These are phyloP conservation scores for Mycena olivaceomarginata DNA, from an alignment of 768 basidiomycete genomes.

Conservation along the genomic window DNA sequence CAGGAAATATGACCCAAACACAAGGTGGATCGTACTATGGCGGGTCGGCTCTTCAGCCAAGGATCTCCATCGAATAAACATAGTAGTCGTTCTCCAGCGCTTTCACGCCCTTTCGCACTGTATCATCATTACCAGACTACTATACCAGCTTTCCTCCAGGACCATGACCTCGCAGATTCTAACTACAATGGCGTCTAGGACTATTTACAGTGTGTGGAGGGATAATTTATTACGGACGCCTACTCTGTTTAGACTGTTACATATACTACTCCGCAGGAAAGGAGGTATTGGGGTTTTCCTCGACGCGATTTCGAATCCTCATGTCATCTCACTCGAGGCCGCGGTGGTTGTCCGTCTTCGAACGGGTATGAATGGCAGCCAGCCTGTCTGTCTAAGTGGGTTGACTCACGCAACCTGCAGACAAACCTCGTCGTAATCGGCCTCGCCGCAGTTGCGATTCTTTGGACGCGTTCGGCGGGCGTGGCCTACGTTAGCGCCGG, in stretches of 20 bases:
- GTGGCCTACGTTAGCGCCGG: constrained; percentile 77
- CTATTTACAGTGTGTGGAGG: constrained; percentile 16
- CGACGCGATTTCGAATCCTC: not conserved
- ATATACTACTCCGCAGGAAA: too few relatives aligned
- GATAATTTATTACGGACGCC: constrained; percentile 5
- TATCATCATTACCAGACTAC: constrained; percentile 36
- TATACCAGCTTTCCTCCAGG: constrained; percentile 38
- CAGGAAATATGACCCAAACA: constrained; percentile 65
- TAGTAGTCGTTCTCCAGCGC: constrained; percentile 9
- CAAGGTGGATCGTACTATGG: constrained; percentile 68
- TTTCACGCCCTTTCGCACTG: constrained; percentile 32
- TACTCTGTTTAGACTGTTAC: not conserved
- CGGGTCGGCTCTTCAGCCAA: constrained; percentile 64
- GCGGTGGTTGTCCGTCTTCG: constrained; percentile 61
- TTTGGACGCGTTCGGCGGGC: constrained; percentile 79
- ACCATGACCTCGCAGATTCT: not conserved
- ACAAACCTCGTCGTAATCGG: constrained; percentile 74
- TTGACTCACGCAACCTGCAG: constrained; percentile 57
- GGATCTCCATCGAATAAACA: constrained; percentile 90
- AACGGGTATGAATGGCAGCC: constrained; percentile 55
- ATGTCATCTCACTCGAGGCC: constrained; percentile 38
- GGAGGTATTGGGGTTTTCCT: too few relatives aligned
- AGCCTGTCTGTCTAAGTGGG: constrained; percentile 5
- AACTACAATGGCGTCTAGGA: not conserved
- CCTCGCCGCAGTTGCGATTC: constrained; percentile 67